Conservation (phyloP, 331 rosid species). For the Quercus lobata region DNA sequence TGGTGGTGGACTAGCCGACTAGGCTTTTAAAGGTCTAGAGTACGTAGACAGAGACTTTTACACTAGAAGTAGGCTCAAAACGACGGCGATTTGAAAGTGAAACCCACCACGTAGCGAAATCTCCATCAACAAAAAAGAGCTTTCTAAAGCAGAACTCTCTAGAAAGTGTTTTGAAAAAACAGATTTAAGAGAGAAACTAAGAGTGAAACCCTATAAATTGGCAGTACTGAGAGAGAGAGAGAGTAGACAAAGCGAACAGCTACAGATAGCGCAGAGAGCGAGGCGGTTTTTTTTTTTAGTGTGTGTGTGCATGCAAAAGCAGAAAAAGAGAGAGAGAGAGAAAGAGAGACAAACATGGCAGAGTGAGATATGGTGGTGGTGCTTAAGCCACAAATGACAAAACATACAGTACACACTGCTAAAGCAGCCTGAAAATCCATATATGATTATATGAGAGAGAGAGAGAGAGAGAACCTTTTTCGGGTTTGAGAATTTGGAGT, state of each 20-base stretch:
- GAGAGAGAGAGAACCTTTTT: neutral
- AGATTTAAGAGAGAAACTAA: no score
- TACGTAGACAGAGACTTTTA: constrained; percentile 14
- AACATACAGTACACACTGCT: constrained; percentile 29
- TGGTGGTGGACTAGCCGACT: neutral
- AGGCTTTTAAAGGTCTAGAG: constrained; percentile 2
- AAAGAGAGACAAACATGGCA: constrained; percentile 51
- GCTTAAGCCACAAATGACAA: constrained; percentile 32
- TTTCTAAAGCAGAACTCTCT: neutral
- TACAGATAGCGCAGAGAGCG: neutral
- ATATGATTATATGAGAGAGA: constrained; percentile 4
- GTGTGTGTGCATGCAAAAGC: neutral
- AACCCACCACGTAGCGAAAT: neutral
- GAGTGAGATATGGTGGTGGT: constrained; percentile 11
- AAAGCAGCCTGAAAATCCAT: constrained; percentile 17
- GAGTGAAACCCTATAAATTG: no score
- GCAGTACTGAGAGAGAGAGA: no score
- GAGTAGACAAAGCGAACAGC: neutral
- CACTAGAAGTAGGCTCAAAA: constrained; percentile 8
- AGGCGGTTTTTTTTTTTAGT: neutral
- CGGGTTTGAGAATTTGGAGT: neutral
- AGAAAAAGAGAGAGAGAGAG: neutral
- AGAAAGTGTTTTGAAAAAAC: neutral
- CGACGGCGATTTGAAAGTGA: constrained; percentile 17
- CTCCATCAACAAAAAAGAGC: neutral